A percentile compares a stretch with the other conserved stretches of the same genome.
phyloP scores from a whole-genome alignment of 2,329 filamentous ascomycete genomes.

The Microsporum audouinii region DNA sequence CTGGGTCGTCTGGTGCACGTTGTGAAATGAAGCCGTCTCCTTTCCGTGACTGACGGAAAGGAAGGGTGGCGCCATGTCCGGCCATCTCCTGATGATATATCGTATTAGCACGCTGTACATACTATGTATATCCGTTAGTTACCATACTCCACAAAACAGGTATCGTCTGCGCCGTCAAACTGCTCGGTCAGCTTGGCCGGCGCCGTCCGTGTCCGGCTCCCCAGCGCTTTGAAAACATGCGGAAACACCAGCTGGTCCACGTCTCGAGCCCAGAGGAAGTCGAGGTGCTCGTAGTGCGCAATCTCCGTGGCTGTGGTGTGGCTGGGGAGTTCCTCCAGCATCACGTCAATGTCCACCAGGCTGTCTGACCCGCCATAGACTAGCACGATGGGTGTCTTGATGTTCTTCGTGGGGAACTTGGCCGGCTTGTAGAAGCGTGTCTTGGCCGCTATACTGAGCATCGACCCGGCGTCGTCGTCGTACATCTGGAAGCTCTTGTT shows the following conservation, averaged over 20 bases:
- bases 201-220: conserved; percentile 44
- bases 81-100: not conserved
- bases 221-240: conserved; percentile 79
- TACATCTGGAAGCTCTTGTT: conserved; percentile 97
- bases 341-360: conserved; percentile 82
- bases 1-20: no score
- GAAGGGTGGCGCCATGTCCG: no score
- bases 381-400: conserved; percentile 86
- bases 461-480: conserved; percentile 72
- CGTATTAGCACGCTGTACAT: not conserved
- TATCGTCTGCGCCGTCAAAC: not conserved
- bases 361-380: conserved; percentile 92
- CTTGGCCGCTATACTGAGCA: conserved; percentile 56
- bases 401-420: conserved; percentile 91
- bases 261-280: conserved; percentile 88
- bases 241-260: conserved; percentile 76
- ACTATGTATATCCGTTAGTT: not conserved
- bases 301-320: conserved; percentile 81
- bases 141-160: not conserved
- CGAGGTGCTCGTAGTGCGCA: conserved; percentile 87
- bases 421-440: conserved; percentile 86
- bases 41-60: no score
- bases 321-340: conserved; percentile 75
- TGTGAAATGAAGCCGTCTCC: no score
- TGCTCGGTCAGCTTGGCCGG: not conserved